Conservation (phyloP, 2,329 filamentous ascomycete species). For the Fusarium sp. region DNA sequence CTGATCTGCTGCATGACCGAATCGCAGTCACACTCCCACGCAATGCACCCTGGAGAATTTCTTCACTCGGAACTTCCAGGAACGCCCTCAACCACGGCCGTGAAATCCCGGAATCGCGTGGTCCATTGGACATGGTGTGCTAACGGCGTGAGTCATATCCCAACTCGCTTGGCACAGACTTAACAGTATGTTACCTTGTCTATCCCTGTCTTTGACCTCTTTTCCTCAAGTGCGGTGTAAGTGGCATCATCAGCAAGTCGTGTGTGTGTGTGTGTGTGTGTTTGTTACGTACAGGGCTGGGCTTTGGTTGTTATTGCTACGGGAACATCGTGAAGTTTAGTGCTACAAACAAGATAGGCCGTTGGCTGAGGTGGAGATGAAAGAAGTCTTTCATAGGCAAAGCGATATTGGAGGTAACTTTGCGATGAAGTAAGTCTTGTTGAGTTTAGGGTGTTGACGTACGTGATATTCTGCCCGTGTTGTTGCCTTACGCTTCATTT, state of each 20-base stretch:
- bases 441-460: not conserved
- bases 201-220: slow-evolving; percentile 1
- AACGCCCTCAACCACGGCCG: slow-evolving; percentile 1
- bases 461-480: not conserved
- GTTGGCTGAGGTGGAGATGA: slow-evolving; percentile 11
- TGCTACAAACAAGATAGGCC: not conserved
- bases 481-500: not conserved
- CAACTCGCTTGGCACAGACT: slow-evolving; percentile 11
- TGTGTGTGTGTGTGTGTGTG: slow-evolving; percentile 27
- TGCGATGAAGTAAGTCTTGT: not conserved
- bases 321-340: slow-evolving; percentile 8
- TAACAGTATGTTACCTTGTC: slow-evolving; percentile 20
- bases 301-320: slow-evolving; percentile 1
- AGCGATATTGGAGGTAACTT: slow-evolving; percentile 12
- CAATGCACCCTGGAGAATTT: not conserved
- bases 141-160: slow-evolving; percentile 44
- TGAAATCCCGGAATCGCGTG: slow-evolving; percentile 27
- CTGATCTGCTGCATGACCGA: slow-evolving; percentile 7
- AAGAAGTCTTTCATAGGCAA: not conserved
- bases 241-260: slow-evolving; percentile 31
- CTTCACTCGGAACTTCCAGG: slow-evolving; percentile 20
- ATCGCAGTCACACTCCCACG: not conserved
- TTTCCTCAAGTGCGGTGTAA: slow-evolving; percentile 31
- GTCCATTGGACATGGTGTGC: slow-evolving; percentile 32
- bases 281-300: not conserved